phyloP scores from a whole-genome alignment of 495 filamentous ascomycete species.

The Hypoxylon crocopeplum region DNA sequence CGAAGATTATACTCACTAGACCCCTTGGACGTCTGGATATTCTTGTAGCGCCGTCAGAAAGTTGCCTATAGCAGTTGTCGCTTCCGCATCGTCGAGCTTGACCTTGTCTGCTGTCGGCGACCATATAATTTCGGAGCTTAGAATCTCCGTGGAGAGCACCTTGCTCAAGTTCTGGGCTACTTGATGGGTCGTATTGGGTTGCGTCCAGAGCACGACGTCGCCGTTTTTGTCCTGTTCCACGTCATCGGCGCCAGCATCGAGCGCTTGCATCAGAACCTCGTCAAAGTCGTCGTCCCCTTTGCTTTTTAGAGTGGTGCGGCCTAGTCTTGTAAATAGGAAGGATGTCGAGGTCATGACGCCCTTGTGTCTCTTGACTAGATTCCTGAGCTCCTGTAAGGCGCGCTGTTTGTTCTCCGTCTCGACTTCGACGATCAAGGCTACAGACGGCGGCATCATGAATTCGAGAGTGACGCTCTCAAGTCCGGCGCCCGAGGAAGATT shows the following conservation, averaged over 20 bases:
- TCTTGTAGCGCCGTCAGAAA: slow-evolving; percentile 62
- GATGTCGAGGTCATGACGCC: slow-evolving; percentile 73
- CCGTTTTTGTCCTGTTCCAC: slow-evolving; percentile 74
- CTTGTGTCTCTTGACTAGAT: slow-evolving; percentile 70
- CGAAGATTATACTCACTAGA: slow-evolving; percentile 56
- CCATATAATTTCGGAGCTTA: slow-evolving; percentile 83
- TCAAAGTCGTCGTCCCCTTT: slow-evolving; percentile 65
- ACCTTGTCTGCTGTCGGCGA: slow-evolving; percentile 79
- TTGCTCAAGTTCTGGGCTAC: slow-evolving; percentile 68
- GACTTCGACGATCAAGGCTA: slow-evolving; percentile 77
- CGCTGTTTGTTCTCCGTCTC: slow-evolving; percentile 82
- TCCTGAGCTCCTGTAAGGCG: slow-evolving; percentile 72
- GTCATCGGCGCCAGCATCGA: slow-evolving; percentile 87
- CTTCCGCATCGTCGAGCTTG: slow-evolving; percentile 55
- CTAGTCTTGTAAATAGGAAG: slow-evolving; percentile 84
- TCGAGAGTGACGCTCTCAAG: slow-evolving; percentile 82
- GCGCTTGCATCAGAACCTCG: slow-evolving; percentile 78
- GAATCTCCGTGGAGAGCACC: slow-evolving; percentile 65
- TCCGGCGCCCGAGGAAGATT: slow-evolving; percentile 69
- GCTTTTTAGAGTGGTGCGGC: slow-evolving; percentile 70
- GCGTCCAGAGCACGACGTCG: slow-evolving; percentile 75
- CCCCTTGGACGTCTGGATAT: slow-evolving; percentile 68
- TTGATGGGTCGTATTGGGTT: slow-evolving; percentile 70
- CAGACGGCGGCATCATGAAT: slow-evolving; percentile 76
- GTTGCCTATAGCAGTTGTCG: slow-evolving; percentile 59